Percentiles rank a stretch among this genome's conserved stretches.
Conservation (phyloP, 768 basidiomycete genomes). For the Leccinum variicolor region DNA sequence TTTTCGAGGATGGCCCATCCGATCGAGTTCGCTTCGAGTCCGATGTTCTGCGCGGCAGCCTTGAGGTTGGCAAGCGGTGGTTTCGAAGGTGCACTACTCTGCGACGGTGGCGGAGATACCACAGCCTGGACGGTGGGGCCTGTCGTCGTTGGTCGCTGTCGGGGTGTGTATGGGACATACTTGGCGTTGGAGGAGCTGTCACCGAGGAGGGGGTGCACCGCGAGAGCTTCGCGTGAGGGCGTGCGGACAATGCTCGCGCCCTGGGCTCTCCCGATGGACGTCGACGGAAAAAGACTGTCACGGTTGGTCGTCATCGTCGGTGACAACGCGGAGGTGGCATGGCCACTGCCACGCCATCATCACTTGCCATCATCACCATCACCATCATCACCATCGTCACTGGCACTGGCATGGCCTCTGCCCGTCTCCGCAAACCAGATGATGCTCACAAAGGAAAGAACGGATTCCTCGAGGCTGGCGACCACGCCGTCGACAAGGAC, state of each 20-base stretch:
- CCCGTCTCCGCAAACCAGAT: conserved; percentile 11
- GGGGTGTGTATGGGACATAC: conserved; percentile 77
- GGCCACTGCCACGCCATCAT: neutral
- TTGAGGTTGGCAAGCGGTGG: conserved; percentile 73
- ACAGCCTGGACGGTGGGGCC: conserved; percentile 33
- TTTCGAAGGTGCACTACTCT: conserved; percentile 62
- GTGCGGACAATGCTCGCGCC: conserved; percentile 41
- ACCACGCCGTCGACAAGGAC: conserved; percentile 6
- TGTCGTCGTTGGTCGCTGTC: conserved; percentile 57
- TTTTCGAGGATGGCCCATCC: conserved; percentile 82
- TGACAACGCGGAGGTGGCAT: neutral
- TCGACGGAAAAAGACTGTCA: conserved; percentile 43
- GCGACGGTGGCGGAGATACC: conserved; percentile 35
- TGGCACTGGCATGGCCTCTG: conserved; percentile 1
- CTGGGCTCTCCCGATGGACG: conserved; percentile 52
- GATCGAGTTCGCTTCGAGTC: conserved; percentile 57
- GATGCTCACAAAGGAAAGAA: conserved; percentile 12
- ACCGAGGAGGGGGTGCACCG: conserved; percentile 65
- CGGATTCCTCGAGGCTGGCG: conserved; percentile 22
- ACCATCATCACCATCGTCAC: neutral
- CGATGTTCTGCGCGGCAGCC: conserved; percentile 65
- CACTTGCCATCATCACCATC: neutral
- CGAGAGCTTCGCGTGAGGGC: conserved; percentile 51
- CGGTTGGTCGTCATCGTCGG: conserved; percentile 35
- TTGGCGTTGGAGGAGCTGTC: conserved; percentile 29